Evolutionary conservation across 1,139 yeast species (phyloP).

Genomic region (Kurtzmaniella natalensis): DNA sequence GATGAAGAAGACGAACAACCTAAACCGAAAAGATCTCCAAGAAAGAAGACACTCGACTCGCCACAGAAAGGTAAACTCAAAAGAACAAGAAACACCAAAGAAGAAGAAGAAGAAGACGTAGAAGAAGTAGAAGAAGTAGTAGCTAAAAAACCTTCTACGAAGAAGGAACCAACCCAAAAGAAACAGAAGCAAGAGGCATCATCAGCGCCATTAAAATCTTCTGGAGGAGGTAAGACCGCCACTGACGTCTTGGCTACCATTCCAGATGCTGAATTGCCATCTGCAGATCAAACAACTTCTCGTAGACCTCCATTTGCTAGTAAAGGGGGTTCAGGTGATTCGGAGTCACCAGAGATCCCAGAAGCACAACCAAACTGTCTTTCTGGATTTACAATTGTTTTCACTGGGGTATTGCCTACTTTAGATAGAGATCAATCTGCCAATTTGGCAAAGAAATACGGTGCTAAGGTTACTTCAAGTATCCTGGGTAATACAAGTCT

Average conservation of each 20-base stretch:
- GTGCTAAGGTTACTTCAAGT: conserved; percentile 90
- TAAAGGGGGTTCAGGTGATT: conserved; percentile 22
- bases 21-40: neutral
- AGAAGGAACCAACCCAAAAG: conserved; percentile 7
- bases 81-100: conserved; percentile 11
- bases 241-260: conserved; percentile 50
- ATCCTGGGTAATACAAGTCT: conserved; percentile 82
- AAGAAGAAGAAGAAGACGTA: no score
- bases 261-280: conserved; percentile 69
- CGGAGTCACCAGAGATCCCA: conserved; percentile 44
- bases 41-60: neutral
- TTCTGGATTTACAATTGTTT: conserved; percentile 84
- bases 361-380: conserved; percentile 80
- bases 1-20: neutral
- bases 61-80: conserved; percentile 3
- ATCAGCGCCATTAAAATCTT: neutral
- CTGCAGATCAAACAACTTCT: conserved; percentile 22
- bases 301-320: conserved; percentile 26
- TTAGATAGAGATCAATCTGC: conserved; percentile 76
- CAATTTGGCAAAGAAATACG: conserved; percentile 74
- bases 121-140: conserved; percentile 1
- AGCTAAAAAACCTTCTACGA: conserved; percentile 5
- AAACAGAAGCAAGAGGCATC: conserved; percentile 8
- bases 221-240: conserved; percentile 1
- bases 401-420: conserved; percentile 84